A percentile compares a stretch with the other conserved stretches of the same genome.
phyloP scores from a whole-genome alignment of 768 basidiomycete genomes.

The Amanita phalloides region DNA sequence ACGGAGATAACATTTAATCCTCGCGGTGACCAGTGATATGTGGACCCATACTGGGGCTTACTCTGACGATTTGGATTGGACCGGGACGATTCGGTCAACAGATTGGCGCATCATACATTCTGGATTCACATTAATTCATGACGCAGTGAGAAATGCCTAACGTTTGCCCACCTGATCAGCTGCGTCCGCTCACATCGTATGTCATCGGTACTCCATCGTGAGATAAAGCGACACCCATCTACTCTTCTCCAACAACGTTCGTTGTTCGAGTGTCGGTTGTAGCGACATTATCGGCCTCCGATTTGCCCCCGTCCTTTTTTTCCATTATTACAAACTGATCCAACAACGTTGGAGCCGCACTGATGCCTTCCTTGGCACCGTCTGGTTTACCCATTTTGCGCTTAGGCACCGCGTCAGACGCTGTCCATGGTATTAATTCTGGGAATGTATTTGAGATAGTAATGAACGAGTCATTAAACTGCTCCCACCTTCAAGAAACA shows the following conservation, averaged over 20 bases:
- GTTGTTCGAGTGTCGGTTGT: conserved; percentile 57
- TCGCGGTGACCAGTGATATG: background rate
- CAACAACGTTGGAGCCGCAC: conserved; percentile 27
- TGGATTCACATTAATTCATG: background rate
- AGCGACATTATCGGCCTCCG: conserved; percentile 24
- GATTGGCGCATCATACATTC: background rate
- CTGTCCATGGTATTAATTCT: conserved; percentile 53
- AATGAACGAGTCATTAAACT: background rate
- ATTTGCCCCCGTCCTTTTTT: conserved; percentile 10
- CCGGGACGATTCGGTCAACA: background rate
- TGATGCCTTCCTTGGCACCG: conserved; percentile 1
- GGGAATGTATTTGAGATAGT: background rate
- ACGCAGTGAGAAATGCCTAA: background rate
- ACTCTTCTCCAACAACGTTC: conserved; percentile 24
- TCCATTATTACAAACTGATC: conserved; percentile 35
- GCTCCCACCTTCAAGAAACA: conserved; percentile 62
- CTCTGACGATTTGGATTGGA: background rate
- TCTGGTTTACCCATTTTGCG: conserved; percentile 19
- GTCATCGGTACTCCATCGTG: background rate
- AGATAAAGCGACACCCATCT: conserved; percentile 12
- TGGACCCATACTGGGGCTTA: background rate
- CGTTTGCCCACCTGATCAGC: background rate
- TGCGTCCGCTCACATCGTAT: too few species aligned
- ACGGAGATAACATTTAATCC: background rate
- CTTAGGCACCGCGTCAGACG: conserved; percentile 30